Conservation (phyloP, 306 rosid genomes). For the Quercus cerris region DNA sequence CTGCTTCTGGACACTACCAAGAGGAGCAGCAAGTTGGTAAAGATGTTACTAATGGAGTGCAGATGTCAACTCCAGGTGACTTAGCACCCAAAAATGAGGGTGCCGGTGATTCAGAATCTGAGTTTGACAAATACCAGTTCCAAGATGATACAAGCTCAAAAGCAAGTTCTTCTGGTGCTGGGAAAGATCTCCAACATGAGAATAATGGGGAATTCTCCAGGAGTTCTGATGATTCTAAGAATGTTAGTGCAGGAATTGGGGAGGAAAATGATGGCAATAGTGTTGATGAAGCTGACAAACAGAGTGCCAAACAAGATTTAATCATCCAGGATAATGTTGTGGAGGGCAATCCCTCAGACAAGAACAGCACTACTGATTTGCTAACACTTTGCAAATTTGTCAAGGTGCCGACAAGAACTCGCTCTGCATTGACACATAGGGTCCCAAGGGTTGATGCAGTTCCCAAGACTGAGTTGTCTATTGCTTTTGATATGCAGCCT, state of each 20-base stretch:
- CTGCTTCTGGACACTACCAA: constrained; percentile 36
- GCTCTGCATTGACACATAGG: constrained; percentile 57
- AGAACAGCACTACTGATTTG: constrained; percentile 46
- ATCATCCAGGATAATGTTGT: constrained; percentile 32
- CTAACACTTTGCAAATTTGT: constrained; percentile 60
- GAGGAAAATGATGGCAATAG: constrained; percentile 39
- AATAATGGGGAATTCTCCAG: constrained; percentile 25
- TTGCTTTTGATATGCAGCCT: constrained; percentile 20
- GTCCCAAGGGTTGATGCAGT: constrained; percentile 41
- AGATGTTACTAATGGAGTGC: constrained; percentile 25
- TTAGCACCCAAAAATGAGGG: constrained; percentile 33
- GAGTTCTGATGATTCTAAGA: constrained; percentile 34
- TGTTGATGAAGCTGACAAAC: constrained; percentile 42
- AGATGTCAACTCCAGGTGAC: constrained; percentile 31
- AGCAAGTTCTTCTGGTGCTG: constrained; percentile 37
- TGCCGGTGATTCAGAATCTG: constrained; percentile 40
- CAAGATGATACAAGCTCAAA: constrained; percentile 42
- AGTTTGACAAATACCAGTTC: constrained; percentile 23
- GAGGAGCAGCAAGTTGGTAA: constrained; percentile 32
- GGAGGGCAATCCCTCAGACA: constrained; percentile 35
- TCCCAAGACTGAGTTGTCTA: constrained; percentile 29
- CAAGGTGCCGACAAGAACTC: constrained; percentile 80
- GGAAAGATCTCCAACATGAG: constrained; percentile 31
- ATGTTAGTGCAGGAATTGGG: constrained; percentile 26
- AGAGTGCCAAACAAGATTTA: constrained; percentile 35